Evolutionary conservation across 352 stramenopile genomes (phyloP).

Genomic region (Phytopythium mirpurense): DNA sequence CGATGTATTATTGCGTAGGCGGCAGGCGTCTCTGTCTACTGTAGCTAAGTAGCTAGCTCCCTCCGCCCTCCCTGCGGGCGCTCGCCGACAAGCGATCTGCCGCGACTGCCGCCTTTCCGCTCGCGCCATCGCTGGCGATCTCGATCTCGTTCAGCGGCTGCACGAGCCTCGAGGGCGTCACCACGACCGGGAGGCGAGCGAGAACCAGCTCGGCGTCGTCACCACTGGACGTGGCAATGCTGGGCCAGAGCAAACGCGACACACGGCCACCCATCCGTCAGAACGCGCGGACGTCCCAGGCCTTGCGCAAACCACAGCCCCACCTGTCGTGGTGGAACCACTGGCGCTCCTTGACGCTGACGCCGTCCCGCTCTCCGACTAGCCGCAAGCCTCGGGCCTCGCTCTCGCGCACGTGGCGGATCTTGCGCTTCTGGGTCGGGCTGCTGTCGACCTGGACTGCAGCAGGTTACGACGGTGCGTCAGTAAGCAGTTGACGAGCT

Average conservation of each 20-base stretch:
- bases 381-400: slow-evolving; percentile 24
- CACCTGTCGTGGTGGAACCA: slow-evolving; percentile 49
- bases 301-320: neutral
- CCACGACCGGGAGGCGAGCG: slow-evolving; percentile 7
- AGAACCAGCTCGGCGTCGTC: neutral
- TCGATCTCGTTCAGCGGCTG: slow-evolving; percentile 56
- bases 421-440: slow-evolving; percentile 71
- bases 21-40: too few species aligned
- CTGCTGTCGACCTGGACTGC: slow-evolving; percentile 40
- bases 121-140: slow-evolving; percentile 15
- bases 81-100: too few species aligned
- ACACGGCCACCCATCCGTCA: too few species aligned
- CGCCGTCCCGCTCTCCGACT: slow-evolving; percentile 14
- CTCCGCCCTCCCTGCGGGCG: too few species aligned
- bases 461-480: neutral
- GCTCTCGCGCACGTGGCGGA: slow-evolving; percentile 34
- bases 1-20: too few species aligned
- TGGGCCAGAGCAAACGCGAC: neutral
- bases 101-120: neutral
- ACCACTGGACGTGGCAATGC: slow-evolving; percentile 8
- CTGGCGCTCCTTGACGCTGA: slow-evolving; percentile 50
- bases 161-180: slow-evolving; percentile 55
- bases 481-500: neutral
- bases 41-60: too few species aligned
- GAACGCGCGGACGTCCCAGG: too few species aligned